Base-by-base conservation (phyloP, 1,284 basidiomycete genomes). In the Ceratobasidium theobromae region DNA sequence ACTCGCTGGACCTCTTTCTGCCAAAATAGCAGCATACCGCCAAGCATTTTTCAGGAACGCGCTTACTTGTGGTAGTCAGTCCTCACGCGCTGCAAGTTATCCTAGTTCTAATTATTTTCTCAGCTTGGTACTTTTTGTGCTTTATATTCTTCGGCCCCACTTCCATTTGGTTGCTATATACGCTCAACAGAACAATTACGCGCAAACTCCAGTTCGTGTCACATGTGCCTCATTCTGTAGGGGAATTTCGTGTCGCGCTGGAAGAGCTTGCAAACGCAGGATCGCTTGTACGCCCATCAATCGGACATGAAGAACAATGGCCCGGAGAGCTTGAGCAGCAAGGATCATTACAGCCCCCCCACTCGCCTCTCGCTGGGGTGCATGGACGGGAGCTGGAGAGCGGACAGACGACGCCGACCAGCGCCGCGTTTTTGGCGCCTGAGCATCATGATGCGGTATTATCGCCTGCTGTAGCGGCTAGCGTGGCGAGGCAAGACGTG, bases 51-150 rank as follows among this genome's bases (percentile, higher is more conserved):
- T 52, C 2, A 62, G 58, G 27, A 62, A 62, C 25, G 58, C 58
- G 14, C 25, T 52, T 18, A 62, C 58, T 4, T 51, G 46, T 41
- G 58, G 58, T n/a, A 48, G 58, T 62, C 2, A 32, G 58, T 62
- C 12, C 9, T 12, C 23, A 8, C 11, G 18, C 2, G 1, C 16
- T 16, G 4, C 9, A 14, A 27, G 43, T 21, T 30, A 30, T 52
- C 25, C 30, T 32, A n/a, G 9, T 30, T 2, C 35, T 40, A 21
- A 30, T 23, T 9, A 5, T 28, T 32, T 23, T 62, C 28, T 6
- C 27, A 62, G 58, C 46, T 21, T 62, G 58, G 58, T 62, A 62
- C 48, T 18, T 52, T 12, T 49, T 62, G 21, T 62, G 58, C 25
- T 62, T 62, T 28, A 4, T 62, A 11, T 62, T 62, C 35, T 62